Percentiles rank a stretch among this genome's conserved stretches.
Evolutionary conservation across 208 protist species (phyloP).

Genomic region (Crithidia mellificae): DNA sequence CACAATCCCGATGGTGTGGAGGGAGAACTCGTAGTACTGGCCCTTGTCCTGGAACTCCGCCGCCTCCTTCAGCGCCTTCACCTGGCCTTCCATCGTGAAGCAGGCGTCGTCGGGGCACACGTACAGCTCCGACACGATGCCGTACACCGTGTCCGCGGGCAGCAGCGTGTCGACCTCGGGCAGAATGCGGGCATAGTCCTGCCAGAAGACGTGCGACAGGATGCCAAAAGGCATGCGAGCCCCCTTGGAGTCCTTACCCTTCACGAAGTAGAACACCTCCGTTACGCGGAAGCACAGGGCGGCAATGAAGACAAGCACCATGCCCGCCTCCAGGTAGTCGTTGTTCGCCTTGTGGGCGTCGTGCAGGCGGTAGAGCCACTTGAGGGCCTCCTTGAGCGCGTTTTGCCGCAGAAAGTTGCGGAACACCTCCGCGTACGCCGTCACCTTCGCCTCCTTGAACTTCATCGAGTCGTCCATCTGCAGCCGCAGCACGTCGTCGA

Average conservation of each 20-base stretch:
- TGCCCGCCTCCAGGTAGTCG: conserved; percentile 78
- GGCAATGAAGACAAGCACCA: conserved; percentile 85
- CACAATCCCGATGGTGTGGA: conserved; percentile 65
- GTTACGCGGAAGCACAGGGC: conserved; percentile 86
- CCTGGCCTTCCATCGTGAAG: conserved; percentile 86
- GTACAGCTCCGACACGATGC: conserved; percentile 77
- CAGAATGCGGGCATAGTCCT: conserved; percentile 89
- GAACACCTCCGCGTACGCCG: conserved; percentile 84
- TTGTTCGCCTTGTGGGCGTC: conserved; percentile 77
- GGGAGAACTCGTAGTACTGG: conserved; percentile 81
- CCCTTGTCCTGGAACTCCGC: conserved; percentile 81
- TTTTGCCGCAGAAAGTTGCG: conserved; percentile 82
- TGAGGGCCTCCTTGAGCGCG: conserved; percentile 73
- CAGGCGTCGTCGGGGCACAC: conserved; percentile 77
- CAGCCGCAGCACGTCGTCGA: conserved; percentile 79
- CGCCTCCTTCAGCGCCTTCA: conserved; percentile 76
- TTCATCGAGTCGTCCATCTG: conserved; percentile 77
- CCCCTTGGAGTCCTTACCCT: conserved; percentile 63
- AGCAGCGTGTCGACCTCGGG: conserved; percentile 75
- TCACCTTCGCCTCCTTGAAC: conserved; percentile 78
- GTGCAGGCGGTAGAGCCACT: conserved; percentile 86
- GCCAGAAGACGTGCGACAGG: conserved; percentile 85
- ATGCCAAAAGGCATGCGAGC: conserved; percentile 75
- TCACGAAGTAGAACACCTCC: conserved; percentile 84
- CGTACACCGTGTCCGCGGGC: conserved; percentile 68